These are phyloP conservation scores for Solanum hybrid DNA, from an alignment of 305 asterid genomes.

Conservation along the genomic window DNA sequence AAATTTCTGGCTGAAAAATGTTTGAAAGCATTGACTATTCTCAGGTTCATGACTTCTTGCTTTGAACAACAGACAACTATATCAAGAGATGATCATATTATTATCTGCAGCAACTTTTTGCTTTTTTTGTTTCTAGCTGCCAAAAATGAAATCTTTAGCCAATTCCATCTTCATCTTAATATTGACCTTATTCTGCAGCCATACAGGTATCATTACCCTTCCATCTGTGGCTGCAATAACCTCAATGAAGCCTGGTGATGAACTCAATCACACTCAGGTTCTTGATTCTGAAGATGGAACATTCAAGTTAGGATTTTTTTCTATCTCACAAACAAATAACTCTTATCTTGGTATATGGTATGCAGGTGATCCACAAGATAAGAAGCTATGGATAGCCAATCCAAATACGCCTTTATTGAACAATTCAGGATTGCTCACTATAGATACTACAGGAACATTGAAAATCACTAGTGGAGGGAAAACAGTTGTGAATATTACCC, in stretches of 20 bases:
- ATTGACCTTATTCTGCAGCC: neutral
- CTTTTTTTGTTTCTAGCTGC: neutral
- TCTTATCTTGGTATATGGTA: neutral
- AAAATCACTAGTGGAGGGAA: constrained; percentile 5
- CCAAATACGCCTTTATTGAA: neutral
- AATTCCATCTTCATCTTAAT: neutral
- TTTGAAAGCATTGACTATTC: neutral
- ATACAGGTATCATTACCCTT: neutral
- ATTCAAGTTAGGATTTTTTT: neutral
- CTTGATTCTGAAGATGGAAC: neutral
- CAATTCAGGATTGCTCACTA: neutral
- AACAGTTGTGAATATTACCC: constrained; percentile 5
- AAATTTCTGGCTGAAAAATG: neutral
- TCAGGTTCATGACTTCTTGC: neutral
- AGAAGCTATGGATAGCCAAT: neutral
- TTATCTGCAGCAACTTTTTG: neutral
- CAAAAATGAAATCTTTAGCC: neutral
- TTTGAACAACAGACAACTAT: neutral
- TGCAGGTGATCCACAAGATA: neutral
- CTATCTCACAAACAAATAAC: neutral
- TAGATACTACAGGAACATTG: neutral
- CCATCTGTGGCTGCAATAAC: neutral
- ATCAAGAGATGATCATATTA: neutral
- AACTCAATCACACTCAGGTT: neutral
- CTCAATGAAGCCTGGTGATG: constrained; percentile 2